Evolutionary conservation across 768 basidiomycete genomes (phyloP).

Genomic region (Polyporus arcularius): DNA sequence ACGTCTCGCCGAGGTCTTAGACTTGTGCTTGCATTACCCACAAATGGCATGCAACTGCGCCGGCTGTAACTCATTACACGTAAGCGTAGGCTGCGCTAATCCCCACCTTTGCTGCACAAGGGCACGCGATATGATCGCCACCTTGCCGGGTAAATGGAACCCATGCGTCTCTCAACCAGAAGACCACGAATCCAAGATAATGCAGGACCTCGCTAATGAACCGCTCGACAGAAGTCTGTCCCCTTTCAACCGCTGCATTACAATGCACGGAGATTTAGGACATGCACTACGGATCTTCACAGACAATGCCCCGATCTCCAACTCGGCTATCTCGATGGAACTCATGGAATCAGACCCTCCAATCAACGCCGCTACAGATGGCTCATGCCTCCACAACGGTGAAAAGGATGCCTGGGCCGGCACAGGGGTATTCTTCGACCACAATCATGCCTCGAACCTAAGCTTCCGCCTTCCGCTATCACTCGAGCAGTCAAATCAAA

Average conservation of each 20-base stretch:
- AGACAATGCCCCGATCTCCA: too few relatives aligned
- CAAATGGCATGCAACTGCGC: background rate
- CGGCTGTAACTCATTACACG: background rate
- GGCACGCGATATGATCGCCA: background rate
- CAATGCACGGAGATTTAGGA: background rate
- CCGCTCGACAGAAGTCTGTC: background rate
- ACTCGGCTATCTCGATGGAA: background rate
- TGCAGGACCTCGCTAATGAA: background rate
- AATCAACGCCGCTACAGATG: background rate
- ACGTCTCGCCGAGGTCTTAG: background rate
- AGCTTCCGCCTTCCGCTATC: background rate
- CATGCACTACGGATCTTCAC: slow-evolving; percentile 1
- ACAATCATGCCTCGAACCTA: background rate
- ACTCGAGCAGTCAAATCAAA: background rate
- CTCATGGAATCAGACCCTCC: background rate
- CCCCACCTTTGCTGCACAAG: background rate
- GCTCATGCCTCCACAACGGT: background rate
- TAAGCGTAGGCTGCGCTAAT: background rate
- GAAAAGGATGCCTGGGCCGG: background rate
- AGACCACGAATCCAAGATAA: slow-evolving; percentile 1
- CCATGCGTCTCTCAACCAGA: background rate
- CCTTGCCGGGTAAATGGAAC: slow-evolving; percentile 1
- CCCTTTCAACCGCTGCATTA: background rate
- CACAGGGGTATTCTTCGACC: background rate
- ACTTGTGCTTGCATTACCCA: too few relatives aligned